These are phyloP conservation scores for Incumbomyces delicatus DNA, from an alignment of 2,329 filamentous ascomycete genomes.

Conservation along the genomic window DNA sequence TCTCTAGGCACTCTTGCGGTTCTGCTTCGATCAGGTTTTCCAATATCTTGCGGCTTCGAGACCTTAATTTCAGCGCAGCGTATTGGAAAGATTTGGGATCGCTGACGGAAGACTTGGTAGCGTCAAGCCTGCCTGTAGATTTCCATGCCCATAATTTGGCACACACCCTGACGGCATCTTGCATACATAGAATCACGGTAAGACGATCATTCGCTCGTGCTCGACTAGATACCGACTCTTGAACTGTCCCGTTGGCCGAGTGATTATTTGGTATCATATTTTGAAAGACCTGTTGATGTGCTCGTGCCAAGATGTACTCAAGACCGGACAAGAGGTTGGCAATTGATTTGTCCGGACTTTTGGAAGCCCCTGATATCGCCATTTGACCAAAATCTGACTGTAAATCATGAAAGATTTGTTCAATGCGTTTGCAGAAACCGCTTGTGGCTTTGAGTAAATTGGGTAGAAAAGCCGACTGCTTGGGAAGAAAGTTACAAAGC, in stretches of 20 bases:
- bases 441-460: constrained; percentile 80
- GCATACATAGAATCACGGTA: constrained; percentile 90
- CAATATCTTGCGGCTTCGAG: constrained; percentile 73
- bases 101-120: constrained; percentile 47
- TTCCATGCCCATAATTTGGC: constrained; percentile 95
- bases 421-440: constrained; percentile 73
- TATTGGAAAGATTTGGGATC: constrained; percentile 79
- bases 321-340: constrained; percentile 81
- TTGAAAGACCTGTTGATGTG: constrained; percentile 65
- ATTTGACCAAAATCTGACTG: neutral
- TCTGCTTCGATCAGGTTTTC: constrained; percentile 91
- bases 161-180: constrained; percentile 86
- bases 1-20: constrained; percentile 86
- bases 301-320: constrained; percentile 78
- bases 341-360: constrained; percentile 38
- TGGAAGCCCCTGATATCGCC: constrained; percentile 10
- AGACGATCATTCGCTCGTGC: constrained; percentile 83
- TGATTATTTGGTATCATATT: constrained; percentile 55
- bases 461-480: constrained; percentile 79
- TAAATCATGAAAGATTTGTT: constrained; percentile 18
- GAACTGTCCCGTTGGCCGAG: constrained; percentile 55
- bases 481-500: constrained; percentile 68
- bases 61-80: constrained; percentile 82
- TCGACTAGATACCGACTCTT: constrained; percentile 33
- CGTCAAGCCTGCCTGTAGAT: constrained; percentile 43